These are phyloP conservation scores for Funneliformis geosporum DNA, from an alignment of 192 early-diverging fungal species.

Conservation along the genomic window DNA sequence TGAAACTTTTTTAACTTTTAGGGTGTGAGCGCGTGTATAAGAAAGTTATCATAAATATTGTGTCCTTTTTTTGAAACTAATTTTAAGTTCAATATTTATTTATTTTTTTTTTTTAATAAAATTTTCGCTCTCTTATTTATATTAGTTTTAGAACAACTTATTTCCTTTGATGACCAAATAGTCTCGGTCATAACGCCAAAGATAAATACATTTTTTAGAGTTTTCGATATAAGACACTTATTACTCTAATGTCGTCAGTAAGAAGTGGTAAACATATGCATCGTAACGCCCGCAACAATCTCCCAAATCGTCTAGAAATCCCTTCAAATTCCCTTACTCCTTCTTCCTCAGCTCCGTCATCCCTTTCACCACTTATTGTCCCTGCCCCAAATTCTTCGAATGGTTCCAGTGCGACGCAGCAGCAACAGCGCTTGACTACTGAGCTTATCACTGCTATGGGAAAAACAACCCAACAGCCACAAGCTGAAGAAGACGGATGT, in stretches of 20 bases:
- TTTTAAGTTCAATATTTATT: no score
- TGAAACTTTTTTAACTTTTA: no score
- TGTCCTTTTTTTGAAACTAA: no score
- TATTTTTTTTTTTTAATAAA: no score
- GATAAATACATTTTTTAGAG: no score
- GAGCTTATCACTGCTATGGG: slow-evolving; percentile 6
- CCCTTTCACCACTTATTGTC: slow-evolving; percentile 31
- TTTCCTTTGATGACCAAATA: no score
- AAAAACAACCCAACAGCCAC: slow-evolving; percentile 6
- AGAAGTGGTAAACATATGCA: not conserved
- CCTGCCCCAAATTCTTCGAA: slow-evolving; percentile 5
- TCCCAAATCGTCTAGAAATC: slow-evolving; percentile 25
- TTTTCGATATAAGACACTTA: no score
- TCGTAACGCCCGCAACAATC: slow-evolving; percentile 8
- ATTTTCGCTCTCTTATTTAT: no score
- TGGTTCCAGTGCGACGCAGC: not conserved
- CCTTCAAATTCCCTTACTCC: slow-evolving; percentile 21
- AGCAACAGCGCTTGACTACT: not conserved
- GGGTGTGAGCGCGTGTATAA: no score
- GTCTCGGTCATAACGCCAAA: no score
- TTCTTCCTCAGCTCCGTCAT: slow-evolving; percentile 27
- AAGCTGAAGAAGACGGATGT: not conserved
- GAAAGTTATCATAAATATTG: no score
- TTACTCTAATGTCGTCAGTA: not conserved
- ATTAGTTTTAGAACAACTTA: no score